Conservation (phyloP, 495 filamentous ascomycete genomes). For the Penicillium longicatenatum region DNA sequence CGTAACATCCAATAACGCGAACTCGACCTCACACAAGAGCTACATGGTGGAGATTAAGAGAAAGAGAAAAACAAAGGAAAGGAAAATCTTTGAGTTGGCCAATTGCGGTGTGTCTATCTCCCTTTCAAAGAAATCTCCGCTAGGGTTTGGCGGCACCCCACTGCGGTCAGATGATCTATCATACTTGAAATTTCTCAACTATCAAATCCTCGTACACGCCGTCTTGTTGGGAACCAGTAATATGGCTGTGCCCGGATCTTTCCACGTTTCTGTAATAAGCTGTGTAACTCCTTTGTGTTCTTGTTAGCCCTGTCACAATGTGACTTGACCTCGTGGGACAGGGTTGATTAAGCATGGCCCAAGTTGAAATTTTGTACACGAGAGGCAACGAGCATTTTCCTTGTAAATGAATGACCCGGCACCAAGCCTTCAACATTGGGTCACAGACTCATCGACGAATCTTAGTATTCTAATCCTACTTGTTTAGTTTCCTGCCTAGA, state of each 20-base stretch:
- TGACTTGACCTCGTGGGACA: background rate
- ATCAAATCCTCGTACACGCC: background rate
- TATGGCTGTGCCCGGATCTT: background rate
- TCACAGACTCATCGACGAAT: too few species aligned
- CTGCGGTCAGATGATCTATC: conserved; percentile 5
- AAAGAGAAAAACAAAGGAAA: background rate
- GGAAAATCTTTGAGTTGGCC: background rate
- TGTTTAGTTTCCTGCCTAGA: background rate
- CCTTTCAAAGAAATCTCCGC: background rate
- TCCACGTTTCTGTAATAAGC: background rate
- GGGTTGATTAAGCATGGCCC: background rate
- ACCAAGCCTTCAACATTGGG: too few species aligned
- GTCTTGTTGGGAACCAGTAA: background rate
- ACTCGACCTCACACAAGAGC: background rate
- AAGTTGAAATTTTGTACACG: background rate
- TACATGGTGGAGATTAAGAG: background rate
- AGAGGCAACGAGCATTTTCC: background rate
- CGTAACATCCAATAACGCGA: background rate
- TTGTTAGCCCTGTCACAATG: background rate
- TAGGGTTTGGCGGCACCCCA: background rate
- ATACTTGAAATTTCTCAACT: background rate
- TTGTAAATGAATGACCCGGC: background rate
- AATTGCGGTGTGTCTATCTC: background rate
- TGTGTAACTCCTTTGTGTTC: background rate
- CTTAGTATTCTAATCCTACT: too few species aligned